A percentile compares a stretch with the other conserved stretches of the same genome.
Evolutionary conservation across 768 basidiomycete genomes (phyloP).

Genomic region (Boletus rubroflammeus): DNA sequence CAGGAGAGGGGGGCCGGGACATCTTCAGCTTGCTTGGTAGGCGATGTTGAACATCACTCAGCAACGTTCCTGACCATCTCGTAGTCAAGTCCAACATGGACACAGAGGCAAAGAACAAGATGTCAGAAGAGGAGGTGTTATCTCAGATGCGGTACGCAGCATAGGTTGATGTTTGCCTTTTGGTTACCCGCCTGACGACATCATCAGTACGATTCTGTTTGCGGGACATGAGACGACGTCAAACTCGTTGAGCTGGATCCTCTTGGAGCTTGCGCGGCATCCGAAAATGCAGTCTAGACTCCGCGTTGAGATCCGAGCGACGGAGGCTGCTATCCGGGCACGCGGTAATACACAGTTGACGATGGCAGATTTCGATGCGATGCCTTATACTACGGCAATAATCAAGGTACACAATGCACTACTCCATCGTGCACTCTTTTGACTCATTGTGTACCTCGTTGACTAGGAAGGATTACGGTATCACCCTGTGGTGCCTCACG

Average conservation of each 20-base stretch:
- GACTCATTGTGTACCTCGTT: neutral
- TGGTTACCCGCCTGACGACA: neutral
- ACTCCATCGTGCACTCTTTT: constrained; percentile 15
- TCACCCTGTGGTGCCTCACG: constrained; percentile 50
- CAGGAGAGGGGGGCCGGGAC: constrained; percentile 16
- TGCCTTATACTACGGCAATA: constrained; percentile 42
- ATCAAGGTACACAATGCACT: constrained; percentile 24
- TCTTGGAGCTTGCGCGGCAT: constrained; percentile 58
- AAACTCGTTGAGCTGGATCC: constrained; percentile 54
- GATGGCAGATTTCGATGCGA: constrained; percentile 45
- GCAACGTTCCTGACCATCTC: neutral
- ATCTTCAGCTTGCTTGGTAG: constrained; percentile 38
- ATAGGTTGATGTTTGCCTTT: neutral
- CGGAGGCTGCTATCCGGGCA: constrained; percentile 4
- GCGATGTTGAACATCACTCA: neutral
- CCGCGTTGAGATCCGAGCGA: constrained; percentile 33
- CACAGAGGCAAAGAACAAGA: constrained; percentile 20
- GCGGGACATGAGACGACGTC: constrained; percentile 63
- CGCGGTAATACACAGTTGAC: constrained; percentile 14
- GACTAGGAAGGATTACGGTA: constrained; percentile 45
- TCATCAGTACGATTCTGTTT: constrained; percentile 42
- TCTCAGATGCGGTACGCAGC: constrained; percentile 20
- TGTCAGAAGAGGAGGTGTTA: constrained; percentile 17
- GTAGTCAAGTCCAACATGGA: constrained; percentile 31
- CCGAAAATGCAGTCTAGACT: constrained; percentile 58